Conservation (phyloP, 179 eudicot species). For the Actinidia chinensis region DNA sequence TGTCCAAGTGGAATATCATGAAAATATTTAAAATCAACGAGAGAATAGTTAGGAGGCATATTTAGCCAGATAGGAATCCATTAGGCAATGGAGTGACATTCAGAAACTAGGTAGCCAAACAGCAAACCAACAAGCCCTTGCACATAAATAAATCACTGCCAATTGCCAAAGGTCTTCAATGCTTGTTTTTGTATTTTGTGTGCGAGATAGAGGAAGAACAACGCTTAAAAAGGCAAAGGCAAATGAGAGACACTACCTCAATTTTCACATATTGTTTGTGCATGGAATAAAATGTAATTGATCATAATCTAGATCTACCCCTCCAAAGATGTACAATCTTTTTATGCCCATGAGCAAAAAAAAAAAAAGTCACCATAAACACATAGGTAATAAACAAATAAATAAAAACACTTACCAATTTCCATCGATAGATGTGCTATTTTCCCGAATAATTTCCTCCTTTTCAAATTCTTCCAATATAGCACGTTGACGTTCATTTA, state of each 20-base stretch:
- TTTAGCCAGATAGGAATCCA: neutral
- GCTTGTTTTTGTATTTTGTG: neutral
- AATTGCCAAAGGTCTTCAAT: neutral
- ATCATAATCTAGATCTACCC: neutral
- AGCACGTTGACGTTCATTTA: conserved; percentile 83
- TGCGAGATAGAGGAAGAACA: neutral
- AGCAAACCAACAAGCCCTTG: neutral
- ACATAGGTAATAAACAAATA: neutral
- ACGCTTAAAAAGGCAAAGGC: neutral
- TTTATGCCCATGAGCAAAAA: neutral
- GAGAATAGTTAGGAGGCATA: neutral
- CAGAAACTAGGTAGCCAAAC: neutral
- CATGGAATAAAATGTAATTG: neutral
- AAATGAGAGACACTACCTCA: conserved; percentile 1
- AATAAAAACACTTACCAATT: conserved; percentile 52
- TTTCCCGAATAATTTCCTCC: conserved; percentile 68
- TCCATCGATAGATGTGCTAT: conserved; percentile 38
- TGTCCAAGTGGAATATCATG: neutral
- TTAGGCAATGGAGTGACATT: conserved; percentile 3
- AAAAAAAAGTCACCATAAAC: neutral
- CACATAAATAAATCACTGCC: neutral
- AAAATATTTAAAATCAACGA: neutral
- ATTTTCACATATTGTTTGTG: neutral
- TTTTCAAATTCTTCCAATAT: conserved; percentile 81
- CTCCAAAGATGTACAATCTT: neutral